A percentile compares a stretch with the other conserved stretches of the same genome.
Evolutionary conservation across 371 early-diverging fungal species (phyloP).

Genomic region (Mortierella sp.): DNA sequence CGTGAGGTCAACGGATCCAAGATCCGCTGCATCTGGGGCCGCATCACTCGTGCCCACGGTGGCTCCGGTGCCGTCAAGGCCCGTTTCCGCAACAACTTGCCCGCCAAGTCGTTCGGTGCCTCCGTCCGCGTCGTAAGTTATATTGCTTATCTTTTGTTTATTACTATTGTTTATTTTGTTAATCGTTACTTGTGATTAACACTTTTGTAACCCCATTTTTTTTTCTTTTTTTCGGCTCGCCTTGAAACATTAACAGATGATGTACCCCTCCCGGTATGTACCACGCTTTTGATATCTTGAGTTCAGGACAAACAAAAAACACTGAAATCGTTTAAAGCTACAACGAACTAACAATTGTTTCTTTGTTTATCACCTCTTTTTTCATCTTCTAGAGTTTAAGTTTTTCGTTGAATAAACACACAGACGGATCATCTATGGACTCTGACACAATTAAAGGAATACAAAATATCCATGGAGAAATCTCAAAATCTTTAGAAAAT

Average conservation of each 20-base stretch:
- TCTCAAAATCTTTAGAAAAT: constrained; percentile 8
- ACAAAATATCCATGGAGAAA: constrained; percentile 12
- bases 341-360: not conserved
- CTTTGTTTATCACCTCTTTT: constrained; percentile 8
- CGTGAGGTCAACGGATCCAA: constrained; percentile 91
- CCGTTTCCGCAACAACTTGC: constrained; percentile 96
- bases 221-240: not conserved
- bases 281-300: not conserved
- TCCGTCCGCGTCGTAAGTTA: constrained; percentile 88
- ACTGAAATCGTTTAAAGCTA: not conserved
- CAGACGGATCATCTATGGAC: constrained; percentile 35
- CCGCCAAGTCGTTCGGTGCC: constrained; percentile 94
- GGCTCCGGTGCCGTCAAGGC: constrained; percentile 97
- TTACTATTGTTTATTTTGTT: constrained; percentile 3
- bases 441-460: constrained; percentile 27
- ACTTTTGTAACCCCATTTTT: not conserved
- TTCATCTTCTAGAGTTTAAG: constrained; percentile 49
- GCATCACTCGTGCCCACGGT: constrained; percentile 95
- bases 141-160: not conserved
- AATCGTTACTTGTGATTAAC: too few relatives aligned
- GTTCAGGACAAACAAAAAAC: not conserved
- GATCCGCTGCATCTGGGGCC: constrained; percentile 98
- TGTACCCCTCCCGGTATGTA: constrained; percentile 91
- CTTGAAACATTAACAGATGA: constrained; percentile 70
- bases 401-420: constrained; percentile 36